These are phyloP conservation scores for Senecio squalidus DNA, from an alignment of 140 eudicot species.

Conservation along the genomic window DNA sequence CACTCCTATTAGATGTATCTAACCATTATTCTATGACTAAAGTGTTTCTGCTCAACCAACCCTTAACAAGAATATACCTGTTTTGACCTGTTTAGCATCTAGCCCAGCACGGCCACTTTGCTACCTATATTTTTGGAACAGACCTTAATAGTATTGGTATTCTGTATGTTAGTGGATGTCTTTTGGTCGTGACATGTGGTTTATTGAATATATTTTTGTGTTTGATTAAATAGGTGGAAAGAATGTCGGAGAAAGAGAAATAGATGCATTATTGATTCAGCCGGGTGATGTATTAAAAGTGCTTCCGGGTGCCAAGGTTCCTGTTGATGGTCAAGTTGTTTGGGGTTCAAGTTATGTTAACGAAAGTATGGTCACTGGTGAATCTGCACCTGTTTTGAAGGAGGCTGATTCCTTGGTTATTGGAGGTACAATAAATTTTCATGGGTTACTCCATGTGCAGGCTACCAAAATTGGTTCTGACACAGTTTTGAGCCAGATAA, in stretches of 20 bases:
- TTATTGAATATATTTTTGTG: not conserved
- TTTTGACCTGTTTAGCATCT: too few species aligned
- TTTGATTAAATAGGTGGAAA: constrained; percentile 56
- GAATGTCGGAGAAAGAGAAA: constrained; percentile 74
- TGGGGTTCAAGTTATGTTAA: constrained; percentile 97
- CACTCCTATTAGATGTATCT: too few species aligned
- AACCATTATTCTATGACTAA: too few species aligned
- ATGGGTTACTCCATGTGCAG: constrained; percentile 78
- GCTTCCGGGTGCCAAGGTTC: constrained; percentile 89
- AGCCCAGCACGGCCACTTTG: too few species aligned
- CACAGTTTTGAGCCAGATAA: constrained; percentile 93
- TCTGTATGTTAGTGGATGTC: not conserved
- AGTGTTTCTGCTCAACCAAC: too few species aligned
- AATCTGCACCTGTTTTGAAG: constrained; percentile 80
- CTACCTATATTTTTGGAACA: too few species aligned
- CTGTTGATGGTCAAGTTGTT: constrained; percentile 75
- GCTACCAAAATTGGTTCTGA: constrained; percentile 91
- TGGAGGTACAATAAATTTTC: constrained; percentile 93
- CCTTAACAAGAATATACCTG: too few species aligned
- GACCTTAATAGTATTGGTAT: not conserved
- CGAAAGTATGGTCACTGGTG: constrained; percentile 99
- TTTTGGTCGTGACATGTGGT: constrained; percentile 5
- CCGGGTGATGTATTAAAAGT: constrained; percentile 90
- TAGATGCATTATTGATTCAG: constrained; percentile 88
- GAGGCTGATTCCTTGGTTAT: constrained; percentile 65